Percentiles rank a stretch among this genome's conserved stretches.
These are phyloP conservation scores for Nidularia pulvinata DNA, from an alignment of 768 basidiomycete species.

Conservation along the genomic window DNA sequence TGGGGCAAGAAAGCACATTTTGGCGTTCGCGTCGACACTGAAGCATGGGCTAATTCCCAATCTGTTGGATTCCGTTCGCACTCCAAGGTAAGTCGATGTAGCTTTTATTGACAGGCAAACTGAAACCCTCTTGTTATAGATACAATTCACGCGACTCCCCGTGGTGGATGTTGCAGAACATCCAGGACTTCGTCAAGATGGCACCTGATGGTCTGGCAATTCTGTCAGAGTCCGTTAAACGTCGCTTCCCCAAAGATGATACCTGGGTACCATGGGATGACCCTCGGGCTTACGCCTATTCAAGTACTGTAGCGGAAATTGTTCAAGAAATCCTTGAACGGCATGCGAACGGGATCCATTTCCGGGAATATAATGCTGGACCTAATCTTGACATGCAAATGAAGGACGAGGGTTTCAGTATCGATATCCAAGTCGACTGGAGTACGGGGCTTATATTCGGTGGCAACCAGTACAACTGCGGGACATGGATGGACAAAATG, in stretches of 20 bases:
- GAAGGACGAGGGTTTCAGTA: conserved; percentile 90
- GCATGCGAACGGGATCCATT: conserved; percentile 89
- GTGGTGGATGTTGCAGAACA: conserved; percentile 99
- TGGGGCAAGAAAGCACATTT: conserved; percentile 86
- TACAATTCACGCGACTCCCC: conserved; percentile 98
- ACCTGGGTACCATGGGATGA: conserved; percentile 95
- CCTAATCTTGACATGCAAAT: conserved; percentile 98
- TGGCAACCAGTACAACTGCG: conserved; percentile 85
- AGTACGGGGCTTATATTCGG: conserved; percentile 87
- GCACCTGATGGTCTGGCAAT: conserved; percentile 86
- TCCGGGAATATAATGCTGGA: conserved; percentile 96
- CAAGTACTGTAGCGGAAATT: conserved; percentile 88
- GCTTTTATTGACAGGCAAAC: not conserved
- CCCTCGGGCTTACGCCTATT: conserved; percentile 75
- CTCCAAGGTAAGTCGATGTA: conserved; percentile 60
- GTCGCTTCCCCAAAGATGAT: conserved; percentile 95
- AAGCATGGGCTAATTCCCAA: conserved; percentile 98
- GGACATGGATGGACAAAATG: conserved; percentile 99
- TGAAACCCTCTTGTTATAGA: conserved; percentile 27
- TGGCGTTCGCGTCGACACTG: conserved; percentile 90
- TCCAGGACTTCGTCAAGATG: conserved; percentile 87
- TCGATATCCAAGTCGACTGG: conserved; percentile 96
- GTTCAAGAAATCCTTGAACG: conserved; percentile 96
- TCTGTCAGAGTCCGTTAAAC: conserved; percentile 78
- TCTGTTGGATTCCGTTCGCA: conserved; percentile 85